Base-by-base conservation (phyloP, 1,284 basidiomycete genomes). In the Ceraceosorus guamensis region DNA sequence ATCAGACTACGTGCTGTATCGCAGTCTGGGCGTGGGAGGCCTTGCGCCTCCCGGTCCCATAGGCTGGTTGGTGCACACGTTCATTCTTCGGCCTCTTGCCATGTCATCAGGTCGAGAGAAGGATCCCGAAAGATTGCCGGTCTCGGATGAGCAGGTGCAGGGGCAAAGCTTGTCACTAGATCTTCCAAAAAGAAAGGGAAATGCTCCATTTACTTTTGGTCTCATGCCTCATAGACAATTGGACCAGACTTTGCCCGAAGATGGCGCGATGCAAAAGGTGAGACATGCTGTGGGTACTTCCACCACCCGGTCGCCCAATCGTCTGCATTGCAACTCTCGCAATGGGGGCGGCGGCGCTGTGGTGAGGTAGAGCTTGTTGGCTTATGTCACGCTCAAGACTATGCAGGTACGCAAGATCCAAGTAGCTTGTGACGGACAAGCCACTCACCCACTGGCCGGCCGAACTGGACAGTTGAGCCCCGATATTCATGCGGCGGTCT, bases 191-290 rank as follows among this genome's bases (percentile, higher is more conserved):
- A 11, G 41, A 13, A 33, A 16, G n/a, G 51, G 50, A 33, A 35
- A 45, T 8, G 54, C 52, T 4, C 55, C 55, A n/a, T 14, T 10
- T 10, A 52, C 46, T 2, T 55, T 55, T 30, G 55, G 55, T 13
- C 13, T 54, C 5, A 44, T 54, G 33, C 55, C 55, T 8, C 55
- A 56, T 45, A n/a, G 55, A 13, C 48, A 50, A 30, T 24, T 56
- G 14, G 52, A 56, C 31, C 52, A 31, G 24, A 44, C 35, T 41
- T 14, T 24, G 16, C 6, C 34, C n/a, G 32, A 50, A 37, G 8
- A 13, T 43, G 13, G 24, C 24, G 24, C 24, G 24, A 24, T 24
- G 24, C 24, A 24, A 24, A 24, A 24, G 24, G 24, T 24, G 24
- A 24, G 24, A 24, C 24, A 24, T 24, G 24, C 24, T 24, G 24